Conservation (phyloP, 1,284 basidiomycete genomes). For the Naganishia sp. region DNA sequence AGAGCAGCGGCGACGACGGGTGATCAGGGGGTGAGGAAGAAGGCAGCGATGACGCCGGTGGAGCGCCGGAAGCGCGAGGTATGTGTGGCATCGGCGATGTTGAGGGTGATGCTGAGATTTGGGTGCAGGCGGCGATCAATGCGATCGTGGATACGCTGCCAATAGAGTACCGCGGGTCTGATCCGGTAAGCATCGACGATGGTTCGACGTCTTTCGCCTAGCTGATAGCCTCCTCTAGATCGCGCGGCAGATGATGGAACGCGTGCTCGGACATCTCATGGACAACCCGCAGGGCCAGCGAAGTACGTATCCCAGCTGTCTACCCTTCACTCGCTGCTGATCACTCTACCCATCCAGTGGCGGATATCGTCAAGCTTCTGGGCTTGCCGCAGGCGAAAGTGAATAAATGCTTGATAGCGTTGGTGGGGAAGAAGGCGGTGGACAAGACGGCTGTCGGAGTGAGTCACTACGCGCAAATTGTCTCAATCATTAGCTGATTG, state of each 20-base stretch:
- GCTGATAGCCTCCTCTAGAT: background rate
- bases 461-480: slow-evolving; percentile 36
- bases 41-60: slow-evolving; percentile 46
- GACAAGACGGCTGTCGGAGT: slow-evolving; percentile 60
- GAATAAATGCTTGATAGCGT: slow-evolving; percentile 88
- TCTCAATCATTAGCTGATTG: background rate
- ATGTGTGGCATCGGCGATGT: slow-evolving; percentile 29
- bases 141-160: slow-evolving; percentile 76
- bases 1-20: slow-evolving; percentile 7
- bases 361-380: slow-evolving; percentile 74
- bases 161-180: slow-evolving; percentile 84
- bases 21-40: slow-evolving; percentile 1
- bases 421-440: slow-evolving; percentile 84
- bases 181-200: slow-evolving; percentile 63
- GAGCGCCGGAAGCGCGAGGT: slow-evolving; percentile 80
- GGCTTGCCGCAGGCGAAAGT: slow-evolving; percentile 83
- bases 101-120: background rate
- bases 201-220: background rate
- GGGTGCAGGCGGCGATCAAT: slow-evolving; percentile 59
- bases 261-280: slow-evolving; percentile 57
- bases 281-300: slow-evolving; percentile 44
- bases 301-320: slow-evolving; percentile 35
- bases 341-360: slow-evolving; percentile 58
- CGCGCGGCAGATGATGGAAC: slow-evolving; percentile 72
- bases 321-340: background rate